Evolutionary conservation across 495 filamentous ascomycete species (phyloP).

Genomic region (Hypomontagnella monticulosa): DNA sequence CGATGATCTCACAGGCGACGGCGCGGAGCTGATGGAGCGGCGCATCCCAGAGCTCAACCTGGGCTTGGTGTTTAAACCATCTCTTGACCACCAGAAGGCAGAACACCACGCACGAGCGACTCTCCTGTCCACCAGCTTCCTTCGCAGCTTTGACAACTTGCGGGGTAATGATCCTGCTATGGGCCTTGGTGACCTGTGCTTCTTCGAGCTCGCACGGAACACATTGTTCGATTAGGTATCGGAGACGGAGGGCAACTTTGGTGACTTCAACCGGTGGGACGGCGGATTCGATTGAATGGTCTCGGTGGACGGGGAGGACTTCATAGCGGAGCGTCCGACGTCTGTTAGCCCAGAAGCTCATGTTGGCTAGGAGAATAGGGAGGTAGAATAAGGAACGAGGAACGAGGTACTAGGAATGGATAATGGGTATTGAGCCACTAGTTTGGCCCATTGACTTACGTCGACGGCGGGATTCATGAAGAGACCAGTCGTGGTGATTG

Average conservation of each 20-base stretch:
- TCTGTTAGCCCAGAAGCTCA: slow-evolving; percentile 31
- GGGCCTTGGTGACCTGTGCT: slow-evolving; percentile 73
- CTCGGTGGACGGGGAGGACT: slow-evolving; percentile 71
- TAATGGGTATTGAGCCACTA: not conserved
- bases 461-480: slow-evolving; percentile 50
- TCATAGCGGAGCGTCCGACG: slow-evolving; percentile 27
- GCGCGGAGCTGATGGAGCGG: slow-evolving; percentile 82
- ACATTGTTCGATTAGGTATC: slow-evolving; percentile 88
- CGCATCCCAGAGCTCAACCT: slow-evolving; percentile 88
- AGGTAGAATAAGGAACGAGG: not conserved
- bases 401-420: not conserved
- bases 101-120: slow-evolving; percentile 79
- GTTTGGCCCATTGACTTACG: slow-evolving; percentile 45
- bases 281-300: slow-evolving; percentile 64
- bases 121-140: slow-evolving; percentile 80
- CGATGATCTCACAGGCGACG: slow-evolving; percentile 89
- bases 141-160: slow-evolving; percentile 80
- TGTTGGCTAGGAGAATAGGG: not conserved
- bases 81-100: slow-evolving; percentile 86
- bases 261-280: slow-evolving; percentile 79
- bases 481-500: slow-evolving; percentile 49
- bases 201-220: slow-evolving; percentile 88
- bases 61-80: slow-evolving; percentile 88
- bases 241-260: slow-evolving; percentile 85
- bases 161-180: slow-evolving; percentile 83